Conservation (phyloP, 140 eudicot genomes). For the Anethum foeniculum region DNA sequence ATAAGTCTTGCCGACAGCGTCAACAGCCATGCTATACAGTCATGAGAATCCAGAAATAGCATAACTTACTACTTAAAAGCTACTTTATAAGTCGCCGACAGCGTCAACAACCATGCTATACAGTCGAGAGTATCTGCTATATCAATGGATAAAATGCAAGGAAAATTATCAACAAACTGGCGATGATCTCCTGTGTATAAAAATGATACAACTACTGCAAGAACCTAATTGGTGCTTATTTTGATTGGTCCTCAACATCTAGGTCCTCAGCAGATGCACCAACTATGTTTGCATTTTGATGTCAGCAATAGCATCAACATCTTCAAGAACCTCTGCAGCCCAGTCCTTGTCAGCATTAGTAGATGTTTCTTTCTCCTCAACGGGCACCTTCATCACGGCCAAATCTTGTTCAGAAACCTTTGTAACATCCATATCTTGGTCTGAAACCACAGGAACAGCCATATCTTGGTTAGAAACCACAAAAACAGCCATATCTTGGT, state of each 20-base stretch:
- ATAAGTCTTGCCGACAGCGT: background rate
- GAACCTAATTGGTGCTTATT: background rate
- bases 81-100: background rate
- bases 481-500: conserved; percentile 16
- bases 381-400: background rate
- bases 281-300: background rate
- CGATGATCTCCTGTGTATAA: background rate
- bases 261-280: background rate
- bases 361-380: background rate
- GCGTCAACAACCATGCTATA: background rate
- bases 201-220: conserved; percentile 12
- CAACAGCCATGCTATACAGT: background rate
- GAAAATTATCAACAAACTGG: conserved; percentile 1
- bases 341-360: background rate
- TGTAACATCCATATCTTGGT: conserved; percentile 17
- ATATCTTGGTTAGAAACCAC: background rate
- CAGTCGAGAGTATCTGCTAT: background rate
- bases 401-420: conserved; percentile 2
- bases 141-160: background rate
- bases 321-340: background rate
- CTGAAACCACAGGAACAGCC: conserved; percentile 9
- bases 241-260: background rate
- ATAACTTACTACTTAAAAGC: background rate
- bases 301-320: background rate
- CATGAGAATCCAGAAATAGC: background rate